Percentiles rank a stretch among this genome's conserved stretches.
Conservation (phyloP, 106 monocot species). For the Platanthera guangdongensis region DNA sequence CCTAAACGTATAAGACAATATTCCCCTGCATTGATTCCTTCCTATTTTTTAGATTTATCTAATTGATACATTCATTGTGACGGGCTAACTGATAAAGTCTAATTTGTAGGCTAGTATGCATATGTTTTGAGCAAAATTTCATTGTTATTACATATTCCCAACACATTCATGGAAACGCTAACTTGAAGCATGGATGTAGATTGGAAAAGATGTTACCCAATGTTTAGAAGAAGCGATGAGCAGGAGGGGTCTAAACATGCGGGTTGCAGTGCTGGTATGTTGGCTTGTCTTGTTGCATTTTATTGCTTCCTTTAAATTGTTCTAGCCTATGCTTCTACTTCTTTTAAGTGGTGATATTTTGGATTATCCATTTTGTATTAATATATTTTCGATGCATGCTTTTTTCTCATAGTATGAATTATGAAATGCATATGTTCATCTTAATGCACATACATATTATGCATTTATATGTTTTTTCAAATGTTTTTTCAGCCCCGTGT, state of each 20-base stretch:
- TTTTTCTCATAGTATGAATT: not conserved
- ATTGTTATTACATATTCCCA: not conserved
- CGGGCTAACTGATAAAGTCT: not conserved
- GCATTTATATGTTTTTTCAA: not conserved
- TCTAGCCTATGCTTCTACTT: not conserved
- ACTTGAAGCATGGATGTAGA: slow-evolving; percentile 23
- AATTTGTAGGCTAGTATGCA: not conserved
- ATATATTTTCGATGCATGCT: not conserved
- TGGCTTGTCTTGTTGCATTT: not conserved
- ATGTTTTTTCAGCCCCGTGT: not conserved
- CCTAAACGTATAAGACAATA: too few species aligned
- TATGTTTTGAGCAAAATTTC: not conserved
- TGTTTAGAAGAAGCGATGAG: slow-evolving; percentile 70
- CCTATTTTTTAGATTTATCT: too few species aligned
- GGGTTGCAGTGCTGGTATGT: slow-evolving; percentile 77
- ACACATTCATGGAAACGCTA: not conserved
- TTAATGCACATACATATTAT: not conserved
- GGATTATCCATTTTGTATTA: not conserved
- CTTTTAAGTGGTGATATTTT: not conserved
- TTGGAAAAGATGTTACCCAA: slow-evolving; percentile 68
- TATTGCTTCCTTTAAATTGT: not conserved
- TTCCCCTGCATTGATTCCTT: too few species aligned
- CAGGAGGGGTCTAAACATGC: slow-evolving; percentile 60
- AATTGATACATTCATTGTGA: not conserved
- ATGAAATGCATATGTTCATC: not conserved